phyloP scores from a whole-genome alignment of 805 yeast genomes.

The Starmerella etchellsii region DNA sequence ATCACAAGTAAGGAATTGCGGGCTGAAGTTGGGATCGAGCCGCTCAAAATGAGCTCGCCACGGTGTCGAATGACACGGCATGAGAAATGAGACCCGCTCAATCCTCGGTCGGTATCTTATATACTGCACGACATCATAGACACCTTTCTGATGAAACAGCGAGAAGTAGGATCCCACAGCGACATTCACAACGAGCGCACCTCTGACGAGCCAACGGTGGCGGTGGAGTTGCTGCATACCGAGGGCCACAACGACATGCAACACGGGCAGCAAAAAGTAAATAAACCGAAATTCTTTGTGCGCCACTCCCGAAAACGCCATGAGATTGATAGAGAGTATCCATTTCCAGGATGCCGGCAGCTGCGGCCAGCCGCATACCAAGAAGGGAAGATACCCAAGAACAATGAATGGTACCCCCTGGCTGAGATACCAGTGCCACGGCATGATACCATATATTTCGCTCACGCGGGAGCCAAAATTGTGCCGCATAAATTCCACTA shows the following conservation, averaged over 20 bases:
- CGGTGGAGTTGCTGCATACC: conserved; percentile 1
- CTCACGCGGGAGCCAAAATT: conserved; percentile 16
- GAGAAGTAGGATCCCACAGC: conserved; percentile 41
- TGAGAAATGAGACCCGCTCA: conserved; percentile 59
- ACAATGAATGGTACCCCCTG: conserved; percentile 75
- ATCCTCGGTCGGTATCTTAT: conserved; percentile 34
- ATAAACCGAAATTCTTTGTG: conserved; percentile 91
- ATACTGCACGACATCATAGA: conserved; percentile 48
- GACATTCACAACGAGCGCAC: conserved; percentile 27
- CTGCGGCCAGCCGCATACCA: conserved; percentile 7
- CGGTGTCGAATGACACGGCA: conserved; percentile 97
- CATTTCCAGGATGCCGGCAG: conserved; percentile 1
- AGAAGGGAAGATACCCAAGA: conserved; percentile 47
- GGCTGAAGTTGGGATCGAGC: conserved; percentile 26
- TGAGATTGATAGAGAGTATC: conserved; percentile 33
- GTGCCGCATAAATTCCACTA: conserved; percentile 9
- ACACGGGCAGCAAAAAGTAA: conserved; percentile 69
- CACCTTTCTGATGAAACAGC: conserved; percentile 76
- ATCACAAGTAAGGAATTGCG: conserved; percentile 81
- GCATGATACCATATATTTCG: conserved; percentile 56
- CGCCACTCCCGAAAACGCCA: conserved; percentile 47
- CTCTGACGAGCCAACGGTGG: not conserved
- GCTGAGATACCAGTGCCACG: conserved; percentile 69
- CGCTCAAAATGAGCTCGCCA: conserved; percentile 77
- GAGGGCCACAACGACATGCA: conserved; percentile 40